These are phyloP conservation scores for Botryotinia narcissicola DNA, from an alignment of 2,329 filamentous ascomycete species.

Conservation along the genomic window DNA sequence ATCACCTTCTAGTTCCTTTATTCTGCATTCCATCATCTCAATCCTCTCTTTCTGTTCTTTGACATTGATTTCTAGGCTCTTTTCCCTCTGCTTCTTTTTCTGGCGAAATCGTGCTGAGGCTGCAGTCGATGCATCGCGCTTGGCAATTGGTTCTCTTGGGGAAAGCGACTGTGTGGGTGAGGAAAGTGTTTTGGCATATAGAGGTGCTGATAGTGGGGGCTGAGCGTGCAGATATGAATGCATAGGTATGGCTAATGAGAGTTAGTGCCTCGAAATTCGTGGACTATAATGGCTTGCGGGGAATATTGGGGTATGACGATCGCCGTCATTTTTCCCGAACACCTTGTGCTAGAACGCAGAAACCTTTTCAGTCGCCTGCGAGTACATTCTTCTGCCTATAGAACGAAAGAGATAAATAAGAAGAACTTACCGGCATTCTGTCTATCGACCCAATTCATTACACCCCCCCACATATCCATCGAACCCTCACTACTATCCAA, in stretches of 20 bases:
- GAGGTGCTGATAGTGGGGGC: background rate
- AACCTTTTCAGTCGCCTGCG: background rate
- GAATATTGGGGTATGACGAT: background rate
- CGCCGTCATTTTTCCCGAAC: background rate
- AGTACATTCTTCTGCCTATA: background rate
- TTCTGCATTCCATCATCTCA: constrained; percentile 65
- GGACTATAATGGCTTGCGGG: background rate
- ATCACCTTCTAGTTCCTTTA: constrained; percentile 73
- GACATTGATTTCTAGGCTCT: constrained; percentile 73
- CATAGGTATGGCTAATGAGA: constrained; percentile 3
- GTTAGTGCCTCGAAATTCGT: background rate
- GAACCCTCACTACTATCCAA: constrained; percentile 18
- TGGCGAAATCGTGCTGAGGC: constrained; percentile 84
- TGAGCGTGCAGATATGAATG: constrained; percentile 17
- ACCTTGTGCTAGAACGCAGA: background rate
- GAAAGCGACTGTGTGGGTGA: constrained; percentile 18
- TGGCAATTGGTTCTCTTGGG: constrained; percentile 40
- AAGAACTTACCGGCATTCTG: background rate
- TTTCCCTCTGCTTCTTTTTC: constrained; percentile 93
- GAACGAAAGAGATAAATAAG: background rate
- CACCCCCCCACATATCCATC: constrained; percentile 13
- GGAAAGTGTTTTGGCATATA: background rate
- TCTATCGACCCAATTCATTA: constrained; percentile 15
- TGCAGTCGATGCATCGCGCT: constrained; percentile 82
- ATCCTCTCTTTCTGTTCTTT: constrained; percentile 82